A percentile compares a stretch with the other conserved stretches of the same genome.
These are phyloP conservation scores for Gaeumannomyces sp. DNA, from an alignment of 2,329 filamentous ascomycete genomes.

Conservation along the genomic window DNA sequence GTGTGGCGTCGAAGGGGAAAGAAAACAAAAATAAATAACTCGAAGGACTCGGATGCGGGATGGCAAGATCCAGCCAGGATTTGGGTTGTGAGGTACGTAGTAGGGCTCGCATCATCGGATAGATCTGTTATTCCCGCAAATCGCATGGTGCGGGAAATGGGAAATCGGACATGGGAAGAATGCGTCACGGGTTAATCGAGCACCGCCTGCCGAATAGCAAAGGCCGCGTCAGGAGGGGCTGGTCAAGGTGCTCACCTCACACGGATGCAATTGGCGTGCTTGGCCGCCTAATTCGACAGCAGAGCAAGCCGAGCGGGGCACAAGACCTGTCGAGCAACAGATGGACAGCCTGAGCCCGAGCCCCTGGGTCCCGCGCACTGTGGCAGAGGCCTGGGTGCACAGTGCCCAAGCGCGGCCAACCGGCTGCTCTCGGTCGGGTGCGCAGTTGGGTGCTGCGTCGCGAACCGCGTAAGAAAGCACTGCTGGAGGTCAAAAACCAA, in stretches of 20 bases:
- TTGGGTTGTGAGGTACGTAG: too few species aligned
- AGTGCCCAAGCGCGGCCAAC: background rate
- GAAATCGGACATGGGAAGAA: background rate
- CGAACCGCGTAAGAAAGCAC: conserved; percentile 6
- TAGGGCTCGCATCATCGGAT: too few species aligned
- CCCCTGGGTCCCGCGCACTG: background rate
- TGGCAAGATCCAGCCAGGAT: too few species aligned
- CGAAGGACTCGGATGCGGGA: too few species aligned
- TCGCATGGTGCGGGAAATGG: background rate
- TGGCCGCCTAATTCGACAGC: background rate
- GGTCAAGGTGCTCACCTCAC: background rate
- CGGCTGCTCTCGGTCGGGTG: background rate
- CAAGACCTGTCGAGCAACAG: too few species aligned
- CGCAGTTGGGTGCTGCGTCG: conserved; percentile 5
- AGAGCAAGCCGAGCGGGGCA: background rate
- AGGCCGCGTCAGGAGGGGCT: conserved; percentile 6
- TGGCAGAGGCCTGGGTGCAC: background rate
- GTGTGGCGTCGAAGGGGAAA: too few species aligned
- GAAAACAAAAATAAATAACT: too few species aligned
- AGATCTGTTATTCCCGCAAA: background rate
- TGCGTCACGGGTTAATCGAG: background rate
- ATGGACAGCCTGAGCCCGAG: too few species aligned
- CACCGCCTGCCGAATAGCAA: background rate
- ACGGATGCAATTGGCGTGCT: background rate
- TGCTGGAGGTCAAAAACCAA: conserved; percentile 1